phyloP scores from a whole-genome alignment of 257 asterid genomes.

The Linderniella brevidens region DNA sequence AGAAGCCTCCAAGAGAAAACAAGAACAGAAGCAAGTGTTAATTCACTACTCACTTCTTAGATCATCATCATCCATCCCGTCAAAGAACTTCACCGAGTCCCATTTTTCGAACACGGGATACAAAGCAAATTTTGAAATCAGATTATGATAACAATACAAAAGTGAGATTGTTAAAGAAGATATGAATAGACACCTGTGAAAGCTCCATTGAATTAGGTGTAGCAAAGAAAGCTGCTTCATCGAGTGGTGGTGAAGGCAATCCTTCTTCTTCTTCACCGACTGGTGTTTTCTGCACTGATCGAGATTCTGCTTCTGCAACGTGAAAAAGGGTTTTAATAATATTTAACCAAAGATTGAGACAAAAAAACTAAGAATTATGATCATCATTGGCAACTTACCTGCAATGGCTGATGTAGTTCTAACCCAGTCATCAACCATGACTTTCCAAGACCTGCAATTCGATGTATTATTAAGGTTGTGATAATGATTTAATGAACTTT shows the following conservation, averaged over 20 bases:
- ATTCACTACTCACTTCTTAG: constrained; percentile 82
- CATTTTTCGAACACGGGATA: not conserved
- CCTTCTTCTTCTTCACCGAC: constrained; percentile 81
- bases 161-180: not conserved
- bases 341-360: constrained; percentile 3
- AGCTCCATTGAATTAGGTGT: constrained; percentile 56
- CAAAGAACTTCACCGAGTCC: constrained; percentile 52
- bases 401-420: constrained; percentile 33
- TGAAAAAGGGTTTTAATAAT: constrained; percentile 5
- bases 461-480: constrained; percentile 2
- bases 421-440: constrained; percentile 64
- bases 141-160: not conserved
- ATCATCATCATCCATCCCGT: constrained; percentile 83
- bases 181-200: constrained; percentile 35
- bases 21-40: constrained; percentile 16
- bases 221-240: constrained; percentile 66
- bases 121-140: not conserved
- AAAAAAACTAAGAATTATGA: constrained; percentile 1
- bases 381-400: constrained; percentile 19
- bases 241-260: constrained; percentile 95
- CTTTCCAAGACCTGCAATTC: constrained; percentile 65
- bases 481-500: too few relatives aligned
- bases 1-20: constrained; percentile 14
- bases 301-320: constrained; percentile 40
- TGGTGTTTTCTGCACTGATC: constrained; percentile 47